Conservation (phyloP, 441 rosid genomes). For the Aleurites moluccanus region DNA sequence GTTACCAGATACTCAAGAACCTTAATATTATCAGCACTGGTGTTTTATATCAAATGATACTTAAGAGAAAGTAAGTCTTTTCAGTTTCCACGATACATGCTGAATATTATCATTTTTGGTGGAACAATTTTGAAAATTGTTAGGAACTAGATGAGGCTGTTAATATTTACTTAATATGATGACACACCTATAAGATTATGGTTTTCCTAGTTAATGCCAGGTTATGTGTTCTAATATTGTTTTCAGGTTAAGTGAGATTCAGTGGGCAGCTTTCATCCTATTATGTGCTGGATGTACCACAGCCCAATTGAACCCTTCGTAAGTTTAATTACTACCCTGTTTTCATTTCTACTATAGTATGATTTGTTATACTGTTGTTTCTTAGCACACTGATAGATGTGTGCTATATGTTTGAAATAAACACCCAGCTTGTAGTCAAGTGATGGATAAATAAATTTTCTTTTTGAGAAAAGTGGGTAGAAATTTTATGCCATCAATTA, state of each 20-base stretch:
- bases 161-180: conserved; percentile 6
- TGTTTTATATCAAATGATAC: conserved; percentile 81
- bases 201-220: neutral
- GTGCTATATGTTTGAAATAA: neutral
- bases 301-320: conserved; percentile 87
- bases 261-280: conserved; percentile 91
- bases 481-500: neutral
- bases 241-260: conserved; percentile 87
- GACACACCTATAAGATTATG: neutral
- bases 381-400: neutral
- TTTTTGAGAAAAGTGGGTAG: neutral
- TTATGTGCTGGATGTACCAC: conserved; percentile 97
- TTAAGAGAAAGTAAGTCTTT: conserved; percentile 74
- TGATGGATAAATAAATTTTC: neutral
- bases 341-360: conserved; percentile 13
- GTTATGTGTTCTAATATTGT: neutral
- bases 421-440: neutral
- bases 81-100: neutral
- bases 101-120: conserved; percentile 1
- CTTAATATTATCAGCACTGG: conserved; percentile 93
- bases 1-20: conserved; percentile 96
- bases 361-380: conserved; percentile 10
- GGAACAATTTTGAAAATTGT: neutral
- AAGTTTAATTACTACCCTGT: conserved; percentile 34
- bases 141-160: neutral